Evolutionary conservation across 352 stramenopile species (phyloP), one percentile per base, ranked within the genome.

Genomic region (Globisporangium nunn): DNA sequence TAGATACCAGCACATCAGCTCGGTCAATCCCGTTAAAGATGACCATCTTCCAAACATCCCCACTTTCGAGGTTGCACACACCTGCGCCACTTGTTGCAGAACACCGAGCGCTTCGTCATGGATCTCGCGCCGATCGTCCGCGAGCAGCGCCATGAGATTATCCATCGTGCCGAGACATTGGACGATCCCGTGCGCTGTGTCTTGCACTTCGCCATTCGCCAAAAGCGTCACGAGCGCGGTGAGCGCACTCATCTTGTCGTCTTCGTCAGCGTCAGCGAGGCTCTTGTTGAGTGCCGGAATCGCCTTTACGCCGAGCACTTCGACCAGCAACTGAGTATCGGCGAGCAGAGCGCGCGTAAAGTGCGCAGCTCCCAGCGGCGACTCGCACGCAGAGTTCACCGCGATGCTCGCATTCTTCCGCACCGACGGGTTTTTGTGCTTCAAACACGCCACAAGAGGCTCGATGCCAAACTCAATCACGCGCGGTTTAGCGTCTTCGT

Each of bases 401-500:
- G 78, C 62, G 33, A 87, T 78, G 8, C 52, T 66, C 4, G 79
- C 76, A 49, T 88, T 90, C n/a, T 65, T 53, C 12, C 70, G 64
- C 44, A 89, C 63, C 2, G 67, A 59, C 0, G 56, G 12, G 23
- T 58, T 74, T 6, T 56, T 53, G 56, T 89, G 75, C 29, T 71
- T 71, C 29, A 92, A 58, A 54, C 81, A 92, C 40, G 65, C 66
- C 7, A 70, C 67, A 4, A 92, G 64, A 40, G 77, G 75, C 54
- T 87, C 74, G 48, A 88, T 75, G n/a, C 76, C 81, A 40, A 81
- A 82, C 57, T 87, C 76, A 57, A 92, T 66, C 43, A 92, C 66
- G 6, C 70, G 72, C 23, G 78, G 66, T 56, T 90, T 92, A 50
- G 81, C 81, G 18, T 78, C 70, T 53, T 92, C 79, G 5, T 67